Percentiles rank a stretch among this genome's conserved stretches.
These are phyloP conservation scores for Thermochaetoides thermophila DNA, from an alignment of 495 filamentous ascomycete genomes.

Conservation along the genomic window DNA sequence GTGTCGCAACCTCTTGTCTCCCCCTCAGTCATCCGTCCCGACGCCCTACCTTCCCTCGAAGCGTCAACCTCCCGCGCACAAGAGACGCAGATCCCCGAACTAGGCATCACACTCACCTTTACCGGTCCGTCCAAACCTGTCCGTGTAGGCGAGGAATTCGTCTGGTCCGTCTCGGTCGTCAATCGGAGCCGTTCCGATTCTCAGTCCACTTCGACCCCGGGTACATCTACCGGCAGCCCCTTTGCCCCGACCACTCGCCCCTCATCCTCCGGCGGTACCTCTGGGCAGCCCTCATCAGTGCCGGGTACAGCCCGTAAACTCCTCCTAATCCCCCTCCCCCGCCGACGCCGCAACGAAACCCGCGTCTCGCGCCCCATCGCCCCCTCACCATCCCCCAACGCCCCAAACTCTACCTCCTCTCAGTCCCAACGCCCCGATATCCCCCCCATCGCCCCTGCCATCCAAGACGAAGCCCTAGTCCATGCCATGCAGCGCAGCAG, in stretches of 20 bases:
- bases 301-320: conserved; percentile 45
- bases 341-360: conserved; percentile 52
- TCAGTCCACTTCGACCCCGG: too few relatives aligned
- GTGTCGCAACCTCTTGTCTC: conserved; percentile 29
- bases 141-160: conserved; percentile 59
- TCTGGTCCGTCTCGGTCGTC: conserved; percentile 80
- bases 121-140: conserved; percentile 39
- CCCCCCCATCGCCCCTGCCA: conserved; percentile 48
- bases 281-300: background rate
- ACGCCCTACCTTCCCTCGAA: conserved; percentile 39
- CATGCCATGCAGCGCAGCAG: conserved; percentile 69
- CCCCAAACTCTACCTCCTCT: conserved; percentile 1
- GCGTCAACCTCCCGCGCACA: conserved; percentile 27
- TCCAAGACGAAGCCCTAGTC: conserved; percentile 72
- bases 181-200: conserved; percentile 50
- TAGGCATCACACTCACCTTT: conserved; percentile 61
- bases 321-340: conserved; percentile 63
- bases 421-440: conserved; percentile 6
- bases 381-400: conserved; percentile 26
- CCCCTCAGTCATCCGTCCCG: conserved; percentile 33
- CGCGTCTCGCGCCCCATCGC: conserved; percentile 36
- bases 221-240: background rate
- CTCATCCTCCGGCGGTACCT: background rate
- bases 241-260: background rate
- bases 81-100: conserved; percentile 37